These are phyloP conservation scores for Chaetomium olivaceum DNA, from an alignment of 2,329 filamentous ascomycete species.

Conservation along the genomic window DNA sequence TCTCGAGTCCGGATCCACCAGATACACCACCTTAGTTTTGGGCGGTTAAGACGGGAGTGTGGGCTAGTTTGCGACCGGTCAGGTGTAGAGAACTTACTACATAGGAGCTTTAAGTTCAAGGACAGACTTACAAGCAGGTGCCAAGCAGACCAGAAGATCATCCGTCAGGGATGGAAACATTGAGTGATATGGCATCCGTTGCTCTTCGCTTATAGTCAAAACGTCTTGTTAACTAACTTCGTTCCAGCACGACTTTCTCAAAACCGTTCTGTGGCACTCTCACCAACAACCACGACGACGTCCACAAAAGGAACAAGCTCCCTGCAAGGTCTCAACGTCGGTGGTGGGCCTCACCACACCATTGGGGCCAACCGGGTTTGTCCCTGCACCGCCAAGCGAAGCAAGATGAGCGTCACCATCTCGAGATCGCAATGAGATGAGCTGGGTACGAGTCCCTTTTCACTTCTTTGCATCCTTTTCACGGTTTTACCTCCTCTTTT, in stretches of 20 bases:
- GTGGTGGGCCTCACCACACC: not conserved
- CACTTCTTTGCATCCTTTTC: not conserved
- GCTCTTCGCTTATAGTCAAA: not conserved
- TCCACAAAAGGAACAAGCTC: not conserved
- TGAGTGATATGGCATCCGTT: not conserved
- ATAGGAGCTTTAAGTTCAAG: not conserved
- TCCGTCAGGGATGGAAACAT: not conserved
- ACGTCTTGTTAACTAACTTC: not conserved
- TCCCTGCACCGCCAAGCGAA: not conserved
- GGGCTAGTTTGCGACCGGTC: not conserved
- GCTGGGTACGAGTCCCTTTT: not conserved
- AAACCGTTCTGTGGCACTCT: not conserved
- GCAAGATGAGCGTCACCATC: not conserved
- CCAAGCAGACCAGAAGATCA: not conserved
- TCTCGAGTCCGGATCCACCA: not conserved
- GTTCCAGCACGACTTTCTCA: not conserved
- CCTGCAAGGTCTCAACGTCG: not conserved
- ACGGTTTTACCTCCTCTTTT: too few relatives aligned
- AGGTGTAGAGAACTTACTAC: too few relatives aligned
- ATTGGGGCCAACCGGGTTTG: not conserved
- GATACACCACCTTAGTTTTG: too few relatives aligned
- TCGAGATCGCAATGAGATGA: not conserved
- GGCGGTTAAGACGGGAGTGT: not conserved
- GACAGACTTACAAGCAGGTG: not conserved
- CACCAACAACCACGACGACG: not conserved